Evolutionary conservation across 495 filamentous ascomycete species (phyloP).

Genomic region (Penicillium verhagenii): DNA sequence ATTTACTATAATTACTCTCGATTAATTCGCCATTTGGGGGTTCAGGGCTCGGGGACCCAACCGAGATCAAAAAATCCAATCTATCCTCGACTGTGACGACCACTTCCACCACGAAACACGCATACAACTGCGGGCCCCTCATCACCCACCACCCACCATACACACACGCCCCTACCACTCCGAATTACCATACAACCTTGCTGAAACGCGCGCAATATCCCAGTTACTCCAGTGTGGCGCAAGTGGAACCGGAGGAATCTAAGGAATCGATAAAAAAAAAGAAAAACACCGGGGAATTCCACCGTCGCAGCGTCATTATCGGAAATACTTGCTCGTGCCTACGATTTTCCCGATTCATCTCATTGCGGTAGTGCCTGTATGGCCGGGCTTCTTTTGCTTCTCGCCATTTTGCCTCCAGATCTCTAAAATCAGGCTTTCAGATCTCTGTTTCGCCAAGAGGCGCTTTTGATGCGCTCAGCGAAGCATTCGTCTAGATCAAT

Average conservation of each 20-base stretch:
- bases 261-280: neutral
- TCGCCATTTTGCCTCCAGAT: slow-evolving; percentile 10
- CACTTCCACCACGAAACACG: slow-evolving; percentile 15
- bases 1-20: slow-evolving; percentile 28
- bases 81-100: slow-evolving; percentile 28
- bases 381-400: slow-evolving; percentile 10
- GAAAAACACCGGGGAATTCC: slow-evolving; percentile 1
- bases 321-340: neutral
- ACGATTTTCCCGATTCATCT: neutral
- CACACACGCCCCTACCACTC: neutral
- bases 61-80: slow-evolving; percentile 20
- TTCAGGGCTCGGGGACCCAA: slow-evolving; percentile 1
- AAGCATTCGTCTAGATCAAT: slow-evolving; percentile 18
- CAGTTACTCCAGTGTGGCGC: slow-evolving; percentile 17
- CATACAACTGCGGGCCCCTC: slow-evolving; percentile 4
- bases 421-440: neutral
- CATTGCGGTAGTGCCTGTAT: slow-evolving; percentile 15
- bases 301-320: slow-evolving; percentile 17
- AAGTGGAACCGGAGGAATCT: slow-evolving; percentile 19
- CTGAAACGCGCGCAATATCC: slow-evolving; percentile 29
- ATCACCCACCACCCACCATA: neutral
- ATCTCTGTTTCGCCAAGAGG: neutral
- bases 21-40: slow-evolving; percentile 23
- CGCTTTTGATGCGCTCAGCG: slow-evolving; percentile 40
- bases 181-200: slow-evolving; percentile 2